A percentile compares a stretch with the other conserved stretches of the same genome.
phyloP scores from a whole-genome alignment of 2,329 filamentous ascomycete genomes.

The Aspergillus fumigatus region DNA sequence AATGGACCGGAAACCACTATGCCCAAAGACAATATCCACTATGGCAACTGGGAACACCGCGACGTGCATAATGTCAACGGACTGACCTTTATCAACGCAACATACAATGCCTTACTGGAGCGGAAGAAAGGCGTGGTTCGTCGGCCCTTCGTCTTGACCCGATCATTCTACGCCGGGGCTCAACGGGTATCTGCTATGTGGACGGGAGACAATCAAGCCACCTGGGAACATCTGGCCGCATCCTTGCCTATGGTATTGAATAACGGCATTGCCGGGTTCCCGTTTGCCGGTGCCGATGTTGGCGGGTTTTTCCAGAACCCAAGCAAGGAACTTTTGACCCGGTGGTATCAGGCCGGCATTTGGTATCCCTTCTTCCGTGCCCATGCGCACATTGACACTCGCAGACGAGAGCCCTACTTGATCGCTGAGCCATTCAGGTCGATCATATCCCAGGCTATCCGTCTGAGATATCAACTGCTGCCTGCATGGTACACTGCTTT shows the following conservation, averaged over 20 bases:
- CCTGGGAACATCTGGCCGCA: constrained; percentile 84
- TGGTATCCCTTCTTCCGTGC: constrained; percentile 99
- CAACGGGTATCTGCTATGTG: constrained; percentile 94
- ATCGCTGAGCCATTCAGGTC: constrained; percentile 75
- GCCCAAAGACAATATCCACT: constrained; percentile 96
- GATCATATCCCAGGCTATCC: constrained; percentile 82
- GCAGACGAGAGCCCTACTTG: constrained; percentile 89
- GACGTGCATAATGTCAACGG: constrained; percentile 96
- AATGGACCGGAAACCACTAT: constrained; percentile 97
- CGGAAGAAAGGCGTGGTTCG: constrained; percentile 81
- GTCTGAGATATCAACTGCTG: constrained; percentile 81
- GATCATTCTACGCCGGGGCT: constrained; percentile 85
- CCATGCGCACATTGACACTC: constrained; percentile 94
- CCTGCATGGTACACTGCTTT: constrained; percentile 98
- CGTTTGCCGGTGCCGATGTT: constrained; percentile 91
- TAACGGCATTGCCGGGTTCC: constrained; percentile 87
- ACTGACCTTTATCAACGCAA: constrained; percentile 92
- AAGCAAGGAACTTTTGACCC: constrained; percentile 80
- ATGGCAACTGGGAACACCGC: constrained; percentile 90
- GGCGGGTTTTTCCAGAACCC: constrained; percentile 98
- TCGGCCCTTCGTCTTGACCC: constrained; percentile 87
- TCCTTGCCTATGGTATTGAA: constrained; percentile 91
- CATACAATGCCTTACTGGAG: constrained; percentile 75
- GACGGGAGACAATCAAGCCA: constrained; percentile 96
- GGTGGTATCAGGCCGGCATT: constrained; percentile 94